A percentile compares a stretch with the other conserved stretches of the same genome.
These are phyloP conservation scores for Vigna trinervia DNA, from an alignment of 306 rosid species.

Conservation along the genomic window DNA sequence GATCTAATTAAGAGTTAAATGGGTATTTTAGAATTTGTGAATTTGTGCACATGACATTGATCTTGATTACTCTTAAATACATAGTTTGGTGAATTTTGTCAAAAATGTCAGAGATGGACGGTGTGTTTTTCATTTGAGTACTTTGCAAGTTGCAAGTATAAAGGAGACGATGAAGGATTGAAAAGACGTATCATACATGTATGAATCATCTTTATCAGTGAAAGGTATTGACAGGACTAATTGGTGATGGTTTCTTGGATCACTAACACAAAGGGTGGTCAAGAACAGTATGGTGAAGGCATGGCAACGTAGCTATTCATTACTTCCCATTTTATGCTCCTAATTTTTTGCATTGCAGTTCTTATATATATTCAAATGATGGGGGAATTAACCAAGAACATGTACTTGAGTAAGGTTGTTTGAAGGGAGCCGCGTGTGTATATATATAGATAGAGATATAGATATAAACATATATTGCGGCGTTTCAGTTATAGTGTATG, in stretches of 20 bases:
- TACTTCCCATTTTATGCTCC: not conserved
- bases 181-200: slow-evolving; percentile 28
- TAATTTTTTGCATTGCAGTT: not conserved
- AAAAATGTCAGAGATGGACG: slow-evolving; percentile 31
- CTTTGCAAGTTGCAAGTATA: slow-evolving; percentile 33
- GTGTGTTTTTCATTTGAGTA: slow-evolving; percentile 23
- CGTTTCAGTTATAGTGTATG: not conserved
- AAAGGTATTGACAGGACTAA: slow-evolving; percentile 40
- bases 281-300: not conserved
- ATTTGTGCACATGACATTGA: slow-evolving; percentile 29
- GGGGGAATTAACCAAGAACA: not conserved
- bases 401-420: not conserved
- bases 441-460: not conserved
- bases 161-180: slow-evolving; percentile 22
- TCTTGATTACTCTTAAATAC: slow-evolving; percentile 16
- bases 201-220: slow-evolving; percentile 28
- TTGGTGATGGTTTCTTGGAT: slow-evolving; percentile 41
- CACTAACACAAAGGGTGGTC: slow-evolving; percentile 35
- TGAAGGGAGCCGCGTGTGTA: not conserved
- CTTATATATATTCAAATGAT: not conserved
- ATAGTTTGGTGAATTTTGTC: slow-evolving; percentile 23
- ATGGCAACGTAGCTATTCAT: not conserved
- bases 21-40: slow-evolving; percentile 32
- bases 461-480: not conserved
- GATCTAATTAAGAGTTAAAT: slow-evolving; percentile 30